Evolutionary conservation across 1,139 yeast genomes (phyloP), one percentile per base, ranked within the genome.

Genomic region (Suhomyces atakaporum): DNA sequence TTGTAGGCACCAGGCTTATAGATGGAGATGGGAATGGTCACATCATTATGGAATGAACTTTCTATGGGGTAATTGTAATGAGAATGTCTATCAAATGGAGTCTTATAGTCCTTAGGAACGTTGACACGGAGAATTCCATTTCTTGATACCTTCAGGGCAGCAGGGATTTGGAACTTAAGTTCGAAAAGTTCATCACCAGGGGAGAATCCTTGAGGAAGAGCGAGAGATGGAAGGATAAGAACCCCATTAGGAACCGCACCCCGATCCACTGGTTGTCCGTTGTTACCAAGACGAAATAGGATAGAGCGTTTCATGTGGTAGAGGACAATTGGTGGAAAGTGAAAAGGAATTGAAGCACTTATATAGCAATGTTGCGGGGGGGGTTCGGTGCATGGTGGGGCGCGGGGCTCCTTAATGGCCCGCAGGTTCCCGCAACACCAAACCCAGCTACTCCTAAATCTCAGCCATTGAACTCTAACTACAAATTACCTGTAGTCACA

Each of bases 1-100:
- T 84, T 74, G 59, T 75, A 92, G 3, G 95, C 75, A 7, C 97
- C 98, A 2, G 97, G 88, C n/a, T 58, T 62, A 51, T 62, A 77
- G 40, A 92, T 75, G 7, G 76, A 70, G 33, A 92, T 66, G 39
- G 77, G 79, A 16, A 90, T 62, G 26, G 67, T 58, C 34, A 77
- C 69, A 56, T 88, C 95, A 54, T 73, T 54, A 54, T 76, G 76
- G 61, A 84, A 78, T 3, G 77, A 67, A 18, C 73, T 60, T 12
- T 62, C 64, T 18, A 79, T 62, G 31, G 76, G 69, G 36, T 60
- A 58, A 34, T 74, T 66, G 45, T 72, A 67, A 57, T 77, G 85
- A 37, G 62, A 66, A 33, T 69, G 54, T 45, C 97, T 73, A 16
- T 75, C 71, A 52, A 85, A 90, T 13, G 55, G 62, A 3, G 58